Conservation (phyloP, 2,329 filamentous ascomycete species). For the Neopestalotiopsis sp. region DNA sequence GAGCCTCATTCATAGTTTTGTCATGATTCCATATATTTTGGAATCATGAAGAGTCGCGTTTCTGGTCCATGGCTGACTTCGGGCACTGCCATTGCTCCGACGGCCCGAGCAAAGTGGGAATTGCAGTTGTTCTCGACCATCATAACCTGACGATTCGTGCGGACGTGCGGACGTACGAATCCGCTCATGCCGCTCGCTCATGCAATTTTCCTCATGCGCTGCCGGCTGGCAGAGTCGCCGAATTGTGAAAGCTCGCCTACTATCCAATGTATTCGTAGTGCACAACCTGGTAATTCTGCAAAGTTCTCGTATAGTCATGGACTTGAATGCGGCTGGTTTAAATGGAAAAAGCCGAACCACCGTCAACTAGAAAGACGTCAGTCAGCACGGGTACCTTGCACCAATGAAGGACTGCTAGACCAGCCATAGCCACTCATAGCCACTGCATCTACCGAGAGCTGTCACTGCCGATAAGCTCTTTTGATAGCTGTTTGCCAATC, state of each 20-base stretch:
- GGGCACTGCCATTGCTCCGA: background rate
- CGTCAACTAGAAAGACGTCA: background rate
- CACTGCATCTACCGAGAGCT: no score
- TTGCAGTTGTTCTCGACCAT: background rate
- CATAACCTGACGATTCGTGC: background rate
- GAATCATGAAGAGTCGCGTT: no score
- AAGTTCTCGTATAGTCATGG: no score
- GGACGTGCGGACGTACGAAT: background rate
- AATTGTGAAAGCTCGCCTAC: background rate
- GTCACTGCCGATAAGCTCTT: background rate
- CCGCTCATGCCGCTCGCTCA: background rate
- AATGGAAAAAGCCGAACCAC: background rate
- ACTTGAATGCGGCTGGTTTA: background rate
- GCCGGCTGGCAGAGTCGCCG: no score
- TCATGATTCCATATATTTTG: background rate
- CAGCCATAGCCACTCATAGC: no score
- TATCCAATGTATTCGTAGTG: background rate
- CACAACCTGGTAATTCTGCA: background rate
- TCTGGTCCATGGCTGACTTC: background rate
- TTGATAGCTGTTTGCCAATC: background rate
- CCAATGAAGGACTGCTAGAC: background rate
- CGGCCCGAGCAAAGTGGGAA: background rate
- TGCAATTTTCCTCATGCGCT: background rate
- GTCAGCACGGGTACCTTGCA: background rate
- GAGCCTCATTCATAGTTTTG: background rate